Conservation (phyloP, 2,329 filamentous ascomycete genomes). For the Blumeriella jaapii region DNA sequence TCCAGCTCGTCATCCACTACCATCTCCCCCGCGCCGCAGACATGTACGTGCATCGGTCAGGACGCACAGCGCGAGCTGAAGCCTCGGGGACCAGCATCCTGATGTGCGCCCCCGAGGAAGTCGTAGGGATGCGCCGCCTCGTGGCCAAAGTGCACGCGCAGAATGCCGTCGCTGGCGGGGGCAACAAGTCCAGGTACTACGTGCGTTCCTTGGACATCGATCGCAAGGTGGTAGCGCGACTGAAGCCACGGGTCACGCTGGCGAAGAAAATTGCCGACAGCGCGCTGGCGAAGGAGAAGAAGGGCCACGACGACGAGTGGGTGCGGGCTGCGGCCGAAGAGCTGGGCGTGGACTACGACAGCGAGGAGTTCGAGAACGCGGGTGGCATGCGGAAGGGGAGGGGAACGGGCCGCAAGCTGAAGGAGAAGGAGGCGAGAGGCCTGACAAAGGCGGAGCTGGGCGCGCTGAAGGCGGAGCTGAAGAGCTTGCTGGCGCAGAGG, state of each 20-base stretch:
- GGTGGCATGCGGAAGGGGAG: slow-evolving; percentile 51
- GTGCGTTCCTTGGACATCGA: slow-evolving; percentile 79
- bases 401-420: slow-evolving; percentile 61
- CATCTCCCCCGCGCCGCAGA: slow-evolving; percentile 87
- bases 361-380: slow-evolving; percentile 64
- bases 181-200: slow-evolving; percentile 45
- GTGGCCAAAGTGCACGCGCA: slow-evolving; percentile 77
- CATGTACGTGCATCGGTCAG: slow-evolving; percentile 89
- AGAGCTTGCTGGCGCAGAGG: slow-evolving; percentile 54
- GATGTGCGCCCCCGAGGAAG: slow-evolving; percentile 85
- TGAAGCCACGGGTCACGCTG: slow-evolving; percentile 67
- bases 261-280: slow-evolving; percentile 84
- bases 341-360: slow-evolving; percentile 86
- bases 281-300: slow-evolving; percentile 75
- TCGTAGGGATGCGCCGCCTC: slow-evolving; percentile 69
- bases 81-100: slow-evolving; percentile 71
- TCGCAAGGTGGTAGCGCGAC: slow-evolving; percentile 59
- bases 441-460: slow-evolving; percentile 65
- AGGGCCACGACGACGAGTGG: slow-evolving; percentile 73
- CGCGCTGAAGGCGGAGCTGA: slow-evolving; percentile 59
- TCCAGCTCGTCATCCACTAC: slow-evolving; percentile 88
- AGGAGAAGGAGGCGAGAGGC: slow-evolving; percentile 57
- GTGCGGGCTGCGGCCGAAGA: slow-evolving; percentile 78
- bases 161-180: slow-evolving; percentile 30
- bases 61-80: slow-evolving; percentile 79